These are phyloP conservation scores for Sporothrix humicola DNA, from an alignment of 2,329 filamentous ascomycete genomes.

Conservation along the genomic window DNA sequence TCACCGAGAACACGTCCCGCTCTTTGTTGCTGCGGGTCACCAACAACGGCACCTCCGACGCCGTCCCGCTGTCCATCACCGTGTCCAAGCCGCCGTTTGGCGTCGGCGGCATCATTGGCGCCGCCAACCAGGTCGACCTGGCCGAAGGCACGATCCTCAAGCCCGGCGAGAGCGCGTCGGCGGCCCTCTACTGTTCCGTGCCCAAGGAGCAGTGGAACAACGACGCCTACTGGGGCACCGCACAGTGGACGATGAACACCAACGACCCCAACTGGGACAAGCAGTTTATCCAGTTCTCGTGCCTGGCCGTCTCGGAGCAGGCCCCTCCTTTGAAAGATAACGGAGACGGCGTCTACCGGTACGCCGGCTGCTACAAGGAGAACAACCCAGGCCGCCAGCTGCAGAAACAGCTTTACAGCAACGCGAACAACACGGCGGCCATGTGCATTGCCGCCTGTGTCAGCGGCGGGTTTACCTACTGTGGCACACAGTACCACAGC, in stretches of 20 bases:
- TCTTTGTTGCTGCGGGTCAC: slow-evolving; percentile 57
- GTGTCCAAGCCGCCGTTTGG: slow-evolving; percentile 67
- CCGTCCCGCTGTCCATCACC: slow-evolving; percentile 58
- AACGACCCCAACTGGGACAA: slow-evolving; percentile 60
- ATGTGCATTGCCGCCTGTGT: slow-evolving; percentile 55
- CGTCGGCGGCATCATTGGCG: slow-evolving; percentile 58
- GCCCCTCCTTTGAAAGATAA: slow-evolving; percentile 54
- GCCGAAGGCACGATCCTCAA: slow-evolving; percentile 60
- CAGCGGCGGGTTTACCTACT: slow-evolving; percentile 48
- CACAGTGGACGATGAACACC: slow-evolving; percentile 63
- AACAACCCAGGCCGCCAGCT: slow-evolving; percentile 62
- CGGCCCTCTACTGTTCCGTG: slow-evolving; percentile 59
- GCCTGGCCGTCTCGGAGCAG: slow-evolving; percentile 59
- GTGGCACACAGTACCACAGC: slow-evolving; percentile 55
- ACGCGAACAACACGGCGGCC: slow-evolving; percentile 50
- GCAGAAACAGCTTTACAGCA: slow-evolving; percentile 49
- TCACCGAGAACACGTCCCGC: slow-evolving; percentile 58
- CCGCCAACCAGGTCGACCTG: slow-evolving; percentile 62
- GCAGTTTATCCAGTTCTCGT: slow-evolving; percentile 58
- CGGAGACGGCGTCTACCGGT: slow-evolving; percentile 57
- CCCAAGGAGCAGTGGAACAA: slow-evolving; percentile 64
- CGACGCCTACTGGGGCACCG: slow-evolving; percentile 54
- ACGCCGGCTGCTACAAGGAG: slow-evolving; percentile 61
- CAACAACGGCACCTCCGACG: slow-evolving; percentile 58
- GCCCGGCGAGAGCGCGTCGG: slow-evolving; percentile 57